Base-by-base conservation (phyloP, 768 basidiomycete genomes). In the Lactifluus piperatus region DNA sequence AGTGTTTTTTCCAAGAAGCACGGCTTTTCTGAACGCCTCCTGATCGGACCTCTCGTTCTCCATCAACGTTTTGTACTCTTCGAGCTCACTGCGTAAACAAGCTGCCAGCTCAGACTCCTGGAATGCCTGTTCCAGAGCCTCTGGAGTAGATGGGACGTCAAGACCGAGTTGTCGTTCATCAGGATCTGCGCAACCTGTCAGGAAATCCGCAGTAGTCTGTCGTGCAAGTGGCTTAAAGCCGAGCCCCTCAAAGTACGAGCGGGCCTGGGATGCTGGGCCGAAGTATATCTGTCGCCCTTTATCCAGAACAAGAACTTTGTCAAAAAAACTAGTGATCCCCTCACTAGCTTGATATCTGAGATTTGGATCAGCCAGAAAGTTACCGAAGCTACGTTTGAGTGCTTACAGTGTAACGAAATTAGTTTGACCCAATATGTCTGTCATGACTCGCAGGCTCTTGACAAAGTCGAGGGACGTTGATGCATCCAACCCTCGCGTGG, bases 401-500 rank as follows among this genome's bases (percentile, higher is more conserved):
- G 71, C 83, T 66, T 71, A 84, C 76, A 94, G 71, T 5, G 86
- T 84, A 10, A 91, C 85, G 67, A 94, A 86, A 8, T 85, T 90
- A 2, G 89, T 86, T 70, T 85, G 84, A 7, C 84, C 81, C 18
- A 86, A 77, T n/a, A 91, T 73, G 67, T 95, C 91, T 18, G 93
- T 93, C 77, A 90, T 83, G 36, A 91, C 75, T 18, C 91, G 79
- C 54, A 95, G 72, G 43, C 84, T 83, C 71, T 83, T 88, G 56
- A 81, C 82, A 65, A 90, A 94, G 68, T 95, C 93, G 49, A 93
- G 76, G 2, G 92, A 92, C 7, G 92, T 94, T 2, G 89, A 90
- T 0, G 91, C 89, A 62, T 91, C 88, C 51, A 91, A 74, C 18
- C 90, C 88, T 50, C 86, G 77, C 3, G 90, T 92, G 0, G 85